phyloP scores from a whole-genome alignment of 257 asterid species.

The Solanum paucissectum region DNA sequence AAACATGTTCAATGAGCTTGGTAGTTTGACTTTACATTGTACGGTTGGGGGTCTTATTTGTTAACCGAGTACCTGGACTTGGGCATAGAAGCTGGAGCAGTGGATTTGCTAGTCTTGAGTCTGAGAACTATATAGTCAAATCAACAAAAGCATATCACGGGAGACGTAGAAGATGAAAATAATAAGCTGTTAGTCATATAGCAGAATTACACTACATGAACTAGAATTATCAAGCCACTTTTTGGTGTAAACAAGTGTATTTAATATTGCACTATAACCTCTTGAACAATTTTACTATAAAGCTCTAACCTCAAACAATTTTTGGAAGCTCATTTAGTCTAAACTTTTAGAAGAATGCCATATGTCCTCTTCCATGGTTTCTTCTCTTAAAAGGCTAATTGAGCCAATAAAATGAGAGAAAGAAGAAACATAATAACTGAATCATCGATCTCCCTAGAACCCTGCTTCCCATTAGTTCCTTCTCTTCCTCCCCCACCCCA shows the following conservation, averaged over 20 bases:
- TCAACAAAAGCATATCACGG: neutral
- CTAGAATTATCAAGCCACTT: neutral
- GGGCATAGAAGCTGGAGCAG: neutral
- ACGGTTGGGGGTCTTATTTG: neutral
- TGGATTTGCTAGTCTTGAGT: slow-evolving; percentile 1
- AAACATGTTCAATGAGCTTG: neutral
- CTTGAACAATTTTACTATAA: neutral
- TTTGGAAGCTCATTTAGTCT: neutral
- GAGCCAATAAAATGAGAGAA: neutral
- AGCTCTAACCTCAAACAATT: neutral
- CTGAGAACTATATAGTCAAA: neutral
- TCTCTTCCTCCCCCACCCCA: neutral
- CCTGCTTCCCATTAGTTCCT: neutral
- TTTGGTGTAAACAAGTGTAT: neutral
- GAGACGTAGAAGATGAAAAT: neutral
- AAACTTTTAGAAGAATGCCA: neutral
- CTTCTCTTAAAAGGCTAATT: neutral
- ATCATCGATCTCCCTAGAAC: neutral
- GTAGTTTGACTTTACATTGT: neutral
- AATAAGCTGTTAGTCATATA: neutral
- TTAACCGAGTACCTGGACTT: neutral
- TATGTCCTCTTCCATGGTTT: neutral
- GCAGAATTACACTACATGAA: neutral
- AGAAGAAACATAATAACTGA: neutral
- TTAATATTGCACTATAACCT: neutral